Base-by-base conservation (phyloP, 1,284 basidiomycete species). In the Rhodofomes roseus region DNA sequence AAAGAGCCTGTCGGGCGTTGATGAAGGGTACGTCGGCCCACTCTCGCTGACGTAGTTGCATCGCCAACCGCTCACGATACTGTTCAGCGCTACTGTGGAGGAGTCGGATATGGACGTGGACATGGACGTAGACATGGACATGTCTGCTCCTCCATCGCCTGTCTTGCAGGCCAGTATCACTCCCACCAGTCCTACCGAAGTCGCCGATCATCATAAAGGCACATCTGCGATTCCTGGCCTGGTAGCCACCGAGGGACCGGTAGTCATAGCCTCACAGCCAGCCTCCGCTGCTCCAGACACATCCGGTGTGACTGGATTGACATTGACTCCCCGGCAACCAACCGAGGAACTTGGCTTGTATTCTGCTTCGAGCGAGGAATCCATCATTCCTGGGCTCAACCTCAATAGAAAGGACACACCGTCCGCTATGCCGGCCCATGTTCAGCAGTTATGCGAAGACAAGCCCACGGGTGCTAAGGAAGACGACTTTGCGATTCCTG, bases 41-140 rank as follows among this genome's bases (percentile, higher is more conserved):
- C 16, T 39, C 16, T 39, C 3, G 7, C 16, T 6, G 11, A 23
- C 22, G 1, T 12, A 0, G 46, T 27, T 27, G 14, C 27, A 12
- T 29, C 16, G 1, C 16, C 7, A 31, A 37, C 37, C 37, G 4
- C 6, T 36, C 12, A 4, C 5, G 16, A 8, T 36, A 2, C 1
- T 16, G 25, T 8, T 2, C 36, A 57, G 55, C 16, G 43, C 9
- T 25, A 12, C 46, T 16, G 44, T 27, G 16, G 55, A 57, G 6
- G 44, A 51, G 14, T 57, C 55, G 11, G 55, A 56, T 23, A 48
- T 39, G 37, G 37, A 39, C 11, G 11, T 44, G 40, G 54, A 55
- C 11, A 55, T 55, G 40, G 50, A 37, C n/a, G 37, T 43, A 16
- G 55, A 57, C 39, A 57, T 57, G 55, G 55, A 58, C n/a, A 46